Conservation (phyloP, 179 eudicot species). For the Pouteria campechiana region DNA sequence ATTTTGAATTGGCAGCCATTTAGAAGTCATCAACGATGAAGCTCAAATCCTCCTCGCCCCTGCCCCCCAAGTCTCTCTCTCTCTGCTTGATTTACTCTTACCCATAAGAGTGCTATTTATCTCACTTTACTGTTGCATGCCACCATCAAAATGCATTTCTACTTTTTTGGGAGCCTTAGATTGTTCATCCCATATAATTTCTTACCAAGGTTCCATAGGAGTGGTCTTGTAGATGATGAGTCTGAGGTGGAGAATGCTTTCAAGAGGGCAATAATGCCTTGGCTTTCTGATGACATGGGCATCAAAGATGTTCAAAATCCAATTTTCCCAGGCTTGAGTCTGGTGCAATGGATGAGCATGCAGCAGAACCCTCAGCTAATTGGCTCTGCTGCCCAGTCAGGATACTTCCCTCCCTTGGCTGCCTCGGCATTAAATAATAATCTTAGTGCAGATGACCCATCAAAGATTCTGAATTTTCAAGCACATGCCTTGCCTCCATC, state of each 20-base stretch:
- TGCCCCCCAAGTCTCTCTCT: too few relatives aligned
- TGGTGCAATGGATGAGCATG: conserved; percentile 99
- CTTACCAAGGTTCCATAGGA: too few relatives aligned
- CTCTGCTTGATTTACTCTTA: too few relatives aligned
- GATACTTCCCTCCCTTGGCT: conserved; percentile 39
- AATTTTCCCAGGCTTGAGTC: conserved; percentile 82
- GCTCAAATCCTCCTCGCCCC: too few relatives aligned
- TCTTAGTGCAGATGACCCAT: conserved; percentile 55
- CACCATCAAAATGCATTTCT: too few relatives aligned
- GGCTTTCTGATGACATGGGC: conserved; percentile 70
- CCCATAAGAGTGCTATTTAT: too few relatives aligned
- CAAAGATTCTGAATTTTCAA: conserved; percentile 77
- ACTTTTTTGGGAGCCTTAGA: too few relatives aligned
- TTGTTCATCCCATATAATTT: too few relatives aligned
- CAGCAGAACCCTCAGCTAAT: conserved; percentile 74
- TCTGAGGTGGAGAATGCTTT: conserved; percentile 60
- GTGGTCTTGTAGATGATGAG: conserved; percentile 48
- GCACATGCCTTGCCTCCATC: conserved; percentile 38
- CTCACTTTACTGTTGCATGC: too few relatives aligned
- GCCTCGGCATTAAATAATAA: conserved; percentile 30
- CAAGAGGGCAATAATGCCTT: conserved; percentile 78
- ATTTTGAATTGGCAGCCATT: too few relatives aligned
- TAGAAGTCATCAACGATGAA: too few relatives aligned
- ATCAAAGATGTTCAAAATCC: conserved; percentile 70
- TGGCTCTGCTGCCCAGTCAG: conserved; percentile 41